Percentiles rank a stretch among this genome's conserved stretches.
Evolutionary conservation across 192 early-diverging fungal genomes (phyloP).

Genomic region (Fimicolochytrium jonesii): DNA sequence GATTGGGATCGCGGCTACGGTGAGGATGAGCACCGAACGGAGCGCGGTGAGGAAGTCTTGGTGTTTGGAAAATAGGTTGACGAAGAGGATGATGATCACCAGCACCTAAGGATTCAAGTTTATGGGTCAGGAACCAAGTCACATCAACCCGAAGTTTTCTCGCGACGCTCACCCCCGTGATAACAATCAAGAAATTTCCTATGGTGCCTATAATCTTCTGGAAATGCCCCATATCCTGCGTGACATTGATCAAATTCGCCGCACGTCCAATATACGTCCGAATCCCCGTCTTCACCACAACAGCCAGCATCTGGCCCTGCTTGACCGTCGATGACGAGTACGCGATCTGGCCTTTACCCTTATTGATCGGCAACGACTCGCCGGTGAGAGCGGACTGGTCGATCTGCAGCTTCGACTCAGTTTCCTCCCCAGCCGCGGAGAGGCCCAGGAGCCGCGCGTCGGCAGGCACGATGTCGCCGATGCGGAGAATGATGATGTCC

Average conservation of each 20-base stretch:
- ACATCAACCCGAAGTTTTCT: too few relatives aligned
- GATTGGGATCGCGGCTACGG: constrained; percentile 90
- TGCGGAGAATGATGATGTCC: constrained; percentile 80
- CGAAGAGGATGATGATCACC: constrained; percentile 70
- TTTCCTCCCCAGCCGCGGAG: constrained; percentile 55
- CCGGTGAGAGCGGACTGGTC: constrained; percentile 94
- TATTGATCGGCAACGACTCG: constrained; percentile 86
- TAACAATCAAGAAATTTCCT: not conserved
- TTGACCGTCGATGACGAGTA: constrained; percentile 93
- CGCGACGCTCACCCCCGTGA: too few relatives aligned
- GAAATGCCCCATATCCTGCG: constrained; percentile 2
- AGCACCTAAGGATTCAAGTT: too few relatives aligned
- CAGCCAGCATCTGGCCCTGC: constrained; percentile 89
- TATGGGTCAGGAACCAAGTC: too few relatives aligned
- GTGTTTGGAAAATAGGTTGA: constrained; percentile 52
- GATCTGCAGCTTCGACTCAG: constrained; percentile 75
- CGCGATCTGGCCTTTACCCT: constrained; percentile 74
- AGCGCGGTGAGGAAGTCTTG: constrained; percentile 34
- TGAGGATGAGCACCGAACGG: constrained; percentile 74
- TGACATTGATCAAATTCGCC: constrained; percentile 87
- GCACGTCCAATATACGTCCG: constrained; percentile 96
- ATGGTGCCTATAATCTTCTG: not conserved
- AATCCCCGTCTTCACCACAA: constrained; percentile 88
- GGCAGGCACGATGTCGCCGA: constrained; percentile 87
- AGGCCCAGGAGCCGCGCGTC: constrained; percentile 75